Evolutionary conservation across 2,329 filamentous ascomycete genomes (phyloP).

Genomic region (Fonsecaea erecta): DNA sequence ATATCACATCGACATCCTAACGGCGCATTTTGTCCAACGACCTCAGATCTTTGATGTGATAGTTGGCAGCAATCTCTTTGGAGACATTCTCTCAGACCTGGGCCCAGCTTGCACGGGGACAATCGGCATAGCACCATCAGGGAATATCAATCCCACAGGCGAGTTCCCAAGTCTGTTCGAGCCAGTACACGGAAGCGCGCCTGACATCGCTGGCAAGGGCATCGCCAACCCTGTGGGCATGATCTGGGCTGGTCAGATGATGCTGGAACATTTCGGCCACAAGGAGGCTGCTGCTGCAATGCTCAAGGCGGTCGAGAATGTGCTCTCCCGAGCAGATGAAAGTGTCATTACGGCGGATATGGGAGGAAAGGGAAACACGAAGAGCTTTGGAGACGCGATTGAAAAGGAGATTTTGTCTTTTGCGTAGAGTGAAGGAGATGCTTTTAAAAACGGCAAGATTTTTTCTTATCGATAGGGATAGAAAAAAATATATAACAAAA

Average conservation of each 20-base stretch:
- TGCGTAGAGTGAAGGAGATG: neutral
- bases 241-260: constrained; percentile 96
- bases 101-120: constrained; percentile 89
- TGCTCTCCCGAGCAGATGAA: constrained; percentile 76
- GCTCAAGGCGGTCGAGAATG: constrained; percentile 92
- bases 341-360: constrained; percentile 85
- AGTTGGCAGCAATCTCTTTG: constrained; percentile 87
- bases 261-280: constrained; percentile 81
- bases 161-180: constrained; percentile 67
- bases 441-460: neutral
- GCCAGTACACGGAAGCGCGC: constrained; percentile 95
- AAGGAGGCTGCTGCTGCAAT: constrained; percentile 82
- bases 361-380: constrained; percentile 92
- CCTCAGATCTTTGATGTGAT: constrained; percentile 83
- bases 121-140: constrained; percentile 82
- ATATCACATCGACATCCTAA: constrained; percentile 98
- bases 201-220: constrained; percentile 93
- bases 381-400: constrained; percentile 90
- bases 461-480: neutral
- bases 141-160: constrained; percentile 92
- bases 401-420: constrained; percentile 53
- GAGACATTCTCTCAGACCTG: constrained; percentile 92
- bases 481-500: constrained; percentile 4
- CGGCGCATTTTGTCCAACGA: constrained; percentile 97
- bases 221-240: constrained; percentile 97